Percentiles rank a stretch among this genome's conserved stretches.
These are phyloP conservation scores for Trichoderma arundinaceum DNA, from an alignment of 2,329 filamentous ascomycete genomes.

Conservation along the genomic window DNA sequence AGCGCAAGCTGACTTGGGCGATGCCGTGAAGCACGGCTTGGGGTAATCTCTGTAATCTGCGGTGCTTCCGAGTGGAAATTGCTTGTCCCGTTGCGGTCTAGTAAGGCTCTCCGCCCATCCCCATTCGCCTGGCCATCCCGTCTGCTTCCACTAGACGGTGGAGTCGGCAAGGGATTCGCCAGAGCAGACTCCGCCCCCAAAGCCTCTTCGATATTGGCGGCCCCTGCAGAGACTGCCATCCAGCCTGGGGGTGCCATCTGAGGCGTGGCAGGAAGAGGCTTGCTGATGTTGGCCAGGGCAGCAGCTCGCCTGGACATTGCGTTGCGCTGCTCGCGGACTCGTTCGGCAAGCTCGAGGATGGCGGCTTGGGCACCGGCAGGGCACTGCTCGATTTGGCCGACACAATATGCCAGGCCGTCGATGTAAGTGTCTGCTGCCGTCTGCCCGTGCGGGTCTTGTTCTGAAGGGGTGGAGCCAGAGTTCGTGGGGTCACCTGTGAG, in stretches of 20 bases:
- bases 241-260: conserved; percentile 38
- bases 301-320: not conserved
- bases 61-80: not conserved
- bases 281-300: conserved; percentile 34
- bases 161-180: conserved; percentile 9
- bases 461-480: not conserved
- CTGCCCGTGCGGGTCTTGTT: not conserved
- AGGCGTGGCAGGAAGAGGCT: conserved; percentile 43
- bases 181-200: not conserved
- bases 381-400: conserved; percentile 42
- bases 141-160: conserved; percentile 6
- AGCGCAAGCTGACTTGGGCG: too few species aligned
- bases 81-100: not conserved
- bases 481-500: conserved; percentile 15
- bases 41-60: not conserved
- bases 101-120: not conserved
- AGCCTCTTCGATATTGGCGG: not conserved
- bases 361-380: conserved; percentile 39
- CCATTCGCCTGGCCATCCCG: not conserved
- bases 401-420: conserved; percentile 43
- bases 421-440: conserved; percentile 33
- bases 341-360: conserved; percentile 39
- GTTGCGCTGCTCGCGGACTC: conserved; percentile 31
- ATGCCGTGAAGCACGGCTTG: not conserved
- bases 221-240: conserved; percentile 20